phyloP scores from a whole-genome alignment of 768 basidiomycete species.

The Calocybe cyanea region DNA sequence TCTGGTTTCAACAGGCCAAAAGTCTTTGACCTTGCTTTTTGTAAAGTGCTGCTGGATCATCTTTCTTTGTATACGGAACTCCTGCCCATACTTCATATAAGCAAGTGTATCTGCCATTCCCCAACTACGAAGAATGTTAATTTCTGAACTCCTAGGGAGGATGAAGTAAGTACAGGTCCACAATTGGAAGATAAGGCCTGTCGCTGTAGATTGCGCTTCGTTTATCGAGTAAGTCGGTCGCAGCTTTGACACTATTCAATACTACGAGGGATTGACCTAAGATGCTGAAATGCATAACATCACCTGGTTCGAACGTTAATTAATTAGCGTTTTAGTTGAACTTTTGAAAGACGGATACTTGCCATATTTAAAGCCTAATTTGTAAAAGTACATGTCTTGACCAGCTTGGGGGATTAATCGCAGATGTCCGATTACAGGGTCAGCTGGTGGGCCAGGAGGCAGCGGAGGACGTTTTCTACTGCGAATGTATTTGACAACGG shows the following conservation, averaged over 20 bases:
- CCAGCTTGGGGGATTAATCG: constrained; percentile 26
- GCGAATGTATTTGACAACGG: background rate
- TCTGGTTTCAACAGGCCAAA: constrained; percentile 22
- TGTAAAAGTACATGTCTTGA: constrained; percentile 21
- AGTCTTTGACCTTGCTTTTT: constrained; percentile 18
- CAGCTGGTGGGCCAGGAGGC: constrained; percentile 32
- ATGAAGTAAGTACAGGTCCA: constrained; percentile 14
- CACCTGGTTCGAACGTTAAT: constrained; percentile 13
- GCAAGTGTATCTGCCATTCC: constrained; percentile 14
- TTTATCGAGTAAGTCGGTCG: constrained; percentile 24
- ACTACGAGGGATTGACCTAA: constrained; percentile 23
- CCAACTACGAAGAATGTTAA: constrained; percentile 12
- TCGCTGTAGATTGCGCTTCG: constrained; percentile 23
- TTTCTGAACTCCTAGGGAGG: too few relatives aligned
- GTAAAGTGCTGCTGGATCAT: constrained; percentile 19
- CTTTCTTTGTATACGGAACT: constrained; percentile 19
- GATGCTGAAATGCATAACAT: constrained; percentile 16
- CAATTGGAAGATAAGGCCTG: constrained; percentile 15
- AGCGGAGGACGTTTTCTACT: constrained; percentile 9
- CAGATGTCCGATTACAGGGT: constrained; percentile 33
- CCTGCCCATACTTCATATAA: constrained; percentile 20
- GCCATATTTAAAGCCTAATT: constrained; percentile 32
- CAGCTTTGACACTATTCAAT: constrained; percentile 20
- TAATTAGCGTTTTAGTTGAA: background rate
- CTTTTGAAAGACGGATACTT: background rate